phyloP scores from a whole-genome alignment of 495 filamentous ascomycete genomes.

The Neurospora tetraspora region DNA sequence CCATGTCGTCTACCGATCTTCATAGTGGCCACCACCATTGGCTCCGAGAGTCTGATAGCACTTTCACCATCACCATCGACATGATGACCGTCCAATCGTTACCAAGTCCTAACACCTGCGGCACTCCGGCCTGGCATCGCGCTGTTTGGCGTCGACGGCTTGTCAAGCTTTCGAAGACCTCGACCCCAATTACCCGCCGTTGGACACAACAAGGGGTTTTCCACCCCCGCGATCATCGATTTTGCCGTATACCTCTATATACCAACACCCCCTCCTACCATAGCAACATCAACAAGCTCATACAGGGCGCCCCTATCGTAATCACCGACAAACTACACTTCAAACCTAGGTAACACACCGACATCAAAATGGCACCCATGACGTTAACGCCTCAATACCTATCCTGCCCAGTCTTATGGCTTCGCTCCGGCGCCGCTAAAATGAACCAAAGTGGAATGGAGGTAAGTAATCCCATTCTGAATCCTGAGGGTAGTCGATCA shows the following conservation, averaged over 20 bases:
- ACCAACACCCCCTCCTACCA: too few relatives aligned
- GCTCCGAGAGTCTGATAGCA: background rate
- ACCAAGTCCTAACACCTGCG: background rate
- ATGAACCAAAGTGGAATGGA: too few relatives aligned
- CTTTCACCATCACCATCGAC: background rate
- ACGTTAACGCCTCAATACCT: constrained; percentile 27
- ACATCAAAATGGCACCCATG: constrained; percentile 29
- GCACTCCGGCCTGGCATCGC: background rate
- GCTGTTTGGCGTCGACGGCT: too few relatives aligned
- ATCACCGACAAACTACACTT: background rate
- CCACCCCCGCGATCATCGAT: too few relatives aligned
- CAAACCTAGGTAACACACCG: background rate
- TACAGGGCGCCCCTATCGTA: too few relatives aligned
- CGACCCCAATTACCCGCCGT: too few relatives aligned
- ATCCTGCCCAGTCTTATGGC: constrained; percentile 37
- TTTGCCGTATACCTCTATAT: too few relatives aligned
- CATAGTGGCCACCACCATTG: background rate
- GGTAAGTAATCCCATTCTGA: too few relatives aligned
- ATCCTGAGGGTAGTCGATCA: too few relatives aligned
- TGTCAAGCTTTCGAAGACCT: too few relatives aligned
- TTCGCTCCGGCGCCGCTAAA: constrained; percentile 18
- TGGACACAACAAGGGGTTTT: too few relatives aligned
- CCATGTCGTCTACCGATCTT: background rate
- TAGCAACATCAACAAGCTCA: too few relatives aligned
- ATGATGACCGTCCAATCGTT: background rate